Conservation (phyloP, 805 yeast genomes). For the Priceomyces castillae region DNA sequence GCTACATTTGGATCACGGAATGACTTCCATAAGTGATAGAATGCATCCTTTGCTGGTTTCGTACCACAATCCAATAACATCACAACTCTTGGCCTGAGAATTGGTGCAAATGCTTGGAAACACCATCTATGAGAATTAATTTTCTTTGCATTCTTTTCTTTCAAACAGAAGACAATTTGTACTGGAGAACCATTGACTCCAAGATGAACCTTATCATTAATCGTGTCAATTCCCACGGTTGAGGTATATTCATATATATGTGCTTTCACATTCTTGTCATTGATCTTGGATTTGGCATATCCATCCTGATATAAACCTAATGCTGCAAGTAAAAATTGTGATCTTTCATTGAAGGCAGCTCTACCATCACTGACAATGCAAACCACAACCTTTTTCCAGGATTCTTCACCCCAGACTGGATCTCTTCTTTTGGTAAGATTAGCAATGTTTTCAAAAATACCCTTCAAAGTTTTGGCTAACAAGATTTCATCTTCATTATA, state of each 20-base stretch:
- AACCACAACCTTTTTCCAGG: slow-evolving; percentile 93
- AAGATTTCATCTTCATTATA: slow-evolving; percentile 85
- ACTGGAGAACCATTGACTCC: slow-evolving; percentile 72
- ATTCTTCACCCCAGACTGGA: slow-evolving; percentile 87
- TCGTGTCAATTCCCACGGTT: slow-evolving; percentile 76
- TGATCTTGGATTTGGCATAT: slow-evolving; percentile 87
- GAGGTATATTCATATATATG: slow-evolving; percentile 94
- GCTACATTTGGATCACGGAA: slow-evolving; percentile 82
- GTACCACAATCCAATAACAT: slow-evolving; percentile 93
- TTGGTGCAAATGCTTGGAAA: slow-evolving; percentile 85
- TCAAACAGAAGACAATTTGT: slow-evolving; percentile 84
- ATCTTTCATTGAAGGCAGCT: slow-evolving; percentile 71
- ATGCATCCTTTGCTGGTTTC: slow-evolving; percentile 77
- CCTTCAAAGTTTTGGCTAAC: slow-evolving; percentile 82
- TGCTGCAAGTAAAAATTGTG: slow-evolving; percentile 78
- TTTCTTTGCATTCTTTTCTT: slow-evolving; percentile 84
- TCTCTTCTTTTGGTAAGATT: slow-evolving; percentile 65
- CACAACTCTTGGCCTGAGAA: slow-evolving; percentile 77
- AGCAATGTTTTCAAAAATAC: slow-evolving; percentile 83
- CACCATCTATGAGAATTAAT: slow-evolving; percentile 98
- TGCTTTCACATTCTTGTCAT: slow-evolving; percentile 74
- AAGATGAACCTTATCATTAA: slow-evolving; percentile 64
- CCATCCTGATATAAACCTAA: slow-evolving; percentile 94
- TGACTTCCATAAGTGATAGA: slow-evolving; percentile 86
- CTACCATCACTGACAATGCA: slow-evolving; percentile 92